phyloP scores from a whole-genome alignment of 768 basidiomycete species.

The Termitomyces sp. region DNA sequence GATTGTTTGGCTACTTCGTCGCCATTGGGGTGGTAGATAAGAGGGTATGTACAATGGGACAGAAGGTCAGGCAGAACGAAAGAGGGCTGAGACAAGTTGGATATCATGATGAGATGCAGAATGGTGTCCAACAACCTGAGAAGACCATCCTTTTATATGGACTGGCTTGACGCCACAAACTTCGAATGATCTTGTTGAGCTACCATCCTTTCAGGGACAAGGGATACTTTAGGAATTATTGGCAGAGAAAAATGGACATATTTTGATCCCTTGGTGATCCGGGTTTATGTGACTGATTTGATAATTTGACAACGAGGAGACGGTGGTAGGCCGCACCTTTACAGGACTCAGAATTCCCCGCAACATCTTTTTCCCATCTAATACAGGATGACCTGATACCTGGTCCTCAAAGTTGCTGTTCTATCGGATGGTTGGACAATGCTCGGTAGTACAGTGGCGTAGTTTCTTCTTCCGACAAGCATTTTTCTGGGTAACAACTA shows the following conservation, averaged over 20 bases:
- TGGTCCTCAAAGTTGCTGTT: no score
- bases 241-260: neutral
- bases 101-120: slow-evolving; percentile 1
- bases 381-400: neutral
- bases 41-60: slow-evolving; percentile 41
- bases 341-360: no score
- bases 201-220: neutral
- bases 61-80: slow-evolving; percentile 55
- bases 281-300: neutral
- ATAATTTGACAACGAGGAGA: neutral
- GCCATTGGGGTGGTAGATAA: slow-evolving; percentile 37
- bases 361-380: neutral
- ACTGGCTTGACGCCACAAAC: neutral
- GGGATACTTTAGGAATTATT: neutral
- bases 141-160: neutral
- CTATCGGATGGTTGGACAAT: neutral
- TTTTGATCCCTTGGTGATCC: neutral
- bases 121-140: neutral
- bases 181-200: neutral
- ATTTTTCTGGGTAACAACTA: neutral
- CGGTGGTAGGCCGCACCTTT: neutral
- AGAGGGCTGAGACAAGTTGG: neutral
- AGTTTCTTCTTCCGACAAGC: neutral
- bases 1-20: slow-evolving; percentile 42
- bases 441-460: neutral